phyloP scores from a whole-genome alignment of 805 yeast species.

The Saccharomycopsis olivae region DNA sequence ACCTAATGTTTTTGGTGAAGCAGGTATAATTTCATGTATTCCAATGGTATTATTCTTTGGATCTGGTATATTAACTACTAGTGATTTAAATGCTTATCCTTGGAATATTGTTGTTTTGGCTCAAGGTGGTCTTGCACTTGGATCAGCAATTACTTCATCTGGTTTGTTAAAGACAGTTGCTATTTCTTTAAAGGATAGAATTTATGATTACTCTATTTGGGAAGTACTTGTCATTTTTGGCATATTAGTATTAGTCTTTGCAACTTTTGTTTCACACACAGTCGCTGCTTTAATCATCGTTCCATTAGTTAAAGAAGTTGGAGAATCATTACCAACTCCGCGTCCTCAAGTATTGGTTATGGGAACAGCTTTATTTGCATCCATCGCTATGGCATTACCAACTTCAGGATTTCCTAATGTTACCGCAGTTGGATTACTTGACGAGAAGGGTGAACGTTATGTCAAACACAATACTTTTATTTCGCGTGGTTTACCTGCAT shows the following conservation, averaged over 20 bases:
- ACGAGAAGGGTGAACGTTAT: conserved; percentile 85
- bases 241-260: conserved; percentile 65
- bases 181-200: conserved; percentile 45
- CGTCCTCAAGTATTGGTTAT: conserved; percentile 76
- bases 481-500: conserved; percentile 82
- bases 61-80: conserved; percentile 73
- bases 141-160: conserved; percentile 88
- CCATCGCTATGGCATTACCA: conserved; percentile 95
- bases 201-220: conserved; percentile 56
- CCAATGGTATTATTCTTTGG: conserved; percentile 86
- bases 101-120: conserved; percentile 95
- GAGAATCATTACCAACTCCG: conserved; percentile 55
- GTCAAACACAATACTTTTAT: conserved; percentile 82
- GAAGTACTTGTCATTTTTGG: conserved; percentile 75
- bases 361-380: conserved; percentile 59
- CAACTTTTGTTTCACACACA: conserved; percentile 95
- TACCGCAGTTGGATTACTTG: conserved; percentile 90
- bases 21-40: conserved; percentile 87
- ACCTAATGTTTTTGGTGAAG: conserved; percentile 72
- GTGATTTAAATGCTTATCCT: conserved; percentile 88
- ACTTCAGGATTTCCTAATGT: conserved; percentile 98
- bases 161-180: conserved; percentile 82
- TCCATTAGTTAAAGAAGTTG: conserved; percentile 85
- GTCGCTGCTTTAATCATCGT: conserved; percentile 91
- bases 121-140: conserved; percentile 96